A percentile compares a stretch with the other conserved stretches of the same genome.
Conservation (phyloP, 169 alveolate species). For the Eimeria maxima region DNA sequence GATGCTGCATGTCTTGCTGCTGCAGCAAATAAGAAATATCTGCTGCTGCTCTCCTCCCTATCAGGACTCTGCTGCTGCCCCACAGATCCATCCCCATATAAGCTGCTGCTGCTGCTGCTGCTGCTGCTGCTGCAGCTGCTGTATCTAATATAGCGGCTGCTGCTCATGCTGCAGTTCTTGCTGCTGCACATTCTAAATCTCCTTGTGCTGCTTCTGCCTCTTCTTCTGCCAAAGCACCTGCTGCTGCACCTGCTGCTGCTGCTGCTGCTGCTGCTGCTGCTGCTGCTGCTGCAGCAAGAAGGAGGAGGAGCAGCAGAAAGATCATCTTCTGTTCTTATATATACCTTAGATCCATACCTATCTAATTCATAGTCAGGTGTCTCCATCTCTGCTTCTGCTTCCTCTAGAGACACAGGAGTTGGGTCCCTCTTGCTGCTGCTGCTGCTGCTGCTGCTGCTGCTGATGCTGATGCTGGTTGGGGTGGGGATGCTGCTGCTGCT, state of each 20-base stretch:
- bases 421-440: not conserved
- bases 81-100: not conserved
- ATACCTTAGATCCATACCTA: not conserved
- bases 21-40: not conserved
- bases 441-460: too few relatives aligned
- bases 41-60: too few relatives aligned
- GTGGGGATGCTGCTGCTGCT: too few relatives aligned
- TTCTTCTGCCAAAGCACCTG: too few relatives aligned
- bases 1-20: slow-evolving; percentile 7
- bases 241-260: too few relatives aligned
- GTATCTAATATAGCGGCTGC: not conserved
- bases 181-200: too few relatives aligned
- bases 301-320: not conserved
- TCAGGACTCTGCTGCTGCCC: not conserved
- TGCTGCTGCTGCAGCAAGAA: not conserved
- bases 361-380: not conserved
- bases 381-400: not conserved
- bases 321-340: not conserved
- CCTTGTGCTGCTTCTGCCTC: too few relatives aligned
- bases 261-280: slow-evolving; percentile 30
- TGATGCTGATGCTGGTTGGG: too few relatives aligned
- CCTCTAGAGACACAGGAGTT: not conserved
- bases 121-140: not conserved
- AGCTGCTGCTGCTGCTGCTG: slow-evolving; percentile 35
- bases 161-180: too few relatives aligned